phyloP scores from a whole-genome alignment of 2,329 filamentous ascomycete genomes.

The Madurella mycetomatis region DNA sequence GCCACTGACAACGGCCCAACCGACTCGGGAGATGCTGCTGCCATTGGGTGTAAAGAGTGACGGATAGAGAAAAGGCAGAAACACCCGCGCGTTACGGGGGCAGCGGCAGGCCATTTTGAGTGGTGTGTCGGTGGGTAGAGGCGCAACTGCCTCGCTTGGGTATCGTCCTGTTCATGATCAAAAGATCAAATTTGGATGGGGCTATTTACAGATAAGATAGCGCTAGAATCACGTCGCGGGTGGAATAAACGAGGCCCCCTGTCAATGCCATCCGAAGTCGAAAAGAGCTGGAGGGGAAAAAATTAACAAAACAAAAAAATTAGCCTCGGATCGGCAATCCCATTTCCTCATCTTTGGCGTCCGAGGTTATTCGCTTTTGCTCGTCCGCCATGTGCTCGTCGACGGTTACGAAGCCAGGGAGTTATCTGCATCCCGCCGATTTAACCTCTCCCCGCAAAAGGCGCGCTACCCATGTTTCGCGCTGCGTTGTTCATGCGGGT shows the following conservation, averaged over 20 bases:
- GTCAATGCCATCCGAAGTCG: background rate
- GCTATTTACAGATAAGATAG: constrained; percentile 2
- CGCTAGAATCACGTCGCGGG: background rate
- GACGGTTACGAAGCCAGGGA: background rate
- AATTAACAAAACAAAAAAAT: no score
- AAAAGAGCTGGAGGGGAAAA: background rate
- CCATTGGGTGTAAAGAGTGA: constrained; percentile 35
- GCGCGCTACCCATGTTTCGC: constrained; percentile 2
- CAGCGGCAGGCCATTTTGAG: constrained; percentile 40
- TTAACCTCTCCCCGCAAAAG: background rate
- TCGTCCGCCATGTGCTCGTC: no score
- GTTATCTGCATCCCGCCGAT: background rate
- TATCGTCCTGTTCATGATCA: background rate
- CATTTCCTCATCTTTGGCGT: no score
- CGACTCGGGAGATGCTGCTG: constrained; percentile 26
- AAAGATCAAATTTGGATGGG: constrained; percentile 14
- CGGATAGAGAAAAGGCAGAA: constrained; percentile 50
- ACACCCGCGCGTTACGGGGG: constrained; percentile 33
- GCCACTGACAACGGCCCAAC: constrained; percentile 15
- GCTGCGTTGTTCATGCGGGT: constrained; percentile 10
- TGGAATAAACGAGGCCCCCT: background rate
- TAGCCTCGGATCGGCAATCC: no score
- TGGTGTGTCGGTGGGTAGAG: background rate
- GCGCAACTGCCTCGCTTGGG: background rate
- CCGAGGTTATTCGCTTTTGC: no score